These are phyloP conservation scores for Blastobotrys illinoisensis DNA, from an alignment of 1,139 yeast species.

Conservation along the genomic window DNA sequence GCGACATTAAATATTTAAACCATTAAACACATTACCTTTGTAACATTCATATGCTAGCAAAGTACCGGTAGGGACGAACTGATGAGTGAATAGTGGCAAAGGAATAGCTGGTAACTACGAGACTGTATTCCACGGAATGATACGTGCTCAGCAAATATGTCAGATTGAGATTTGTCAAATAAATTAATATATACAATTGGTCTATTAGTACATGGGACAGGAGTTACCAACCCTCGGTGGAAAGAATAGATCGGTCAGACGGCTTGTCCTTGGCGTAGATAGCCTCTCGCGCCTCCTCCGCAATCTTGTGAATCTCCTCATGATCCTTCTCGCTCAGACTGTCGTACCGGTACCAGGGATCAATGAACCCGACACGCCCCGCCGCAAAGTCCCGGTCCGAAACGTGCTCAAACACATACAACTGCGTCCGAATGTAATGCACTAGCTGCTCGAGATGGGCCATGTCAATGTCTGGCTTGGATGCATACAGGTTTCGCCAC, in stretches of 20 bases:
- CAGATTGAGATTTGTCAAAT: neutral
- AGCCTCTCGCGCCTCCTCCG: constrained; percentile 14
- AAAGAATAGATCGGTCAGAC: constrained; percentile 17
- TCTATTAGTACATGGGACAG: neutral
- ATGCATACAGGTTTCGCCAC: constrained; percentile 60
- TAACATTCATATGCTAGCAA: too few species aligned
- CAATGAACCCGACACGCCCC: constrained; percentile 79
- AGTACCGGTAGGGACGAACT: too few species aligned
- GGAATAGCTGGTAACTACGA: too few species aligned
- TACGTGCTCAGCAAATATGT: too few species aligned
- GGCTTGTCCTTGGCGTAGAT: constrained; percentile 11
- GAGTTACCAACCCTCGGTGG: constrained; percentile 19
- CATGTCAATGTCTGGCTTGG: constrained; percentile 74
- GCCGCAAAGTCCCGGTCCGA: constrained; percentile 89
- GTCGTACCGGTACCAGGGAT: constrained; percentile 76
- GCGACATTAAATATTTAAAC: too few species aligned
- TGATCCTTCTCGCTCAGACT: constrained; percentile 45
- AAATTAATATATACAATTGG: neutral
- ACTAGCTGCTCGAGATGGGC: constrained; percentile 82
- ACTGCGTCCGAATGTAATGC: constrained; percentile 81
- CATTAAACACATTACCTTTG: too few species aligned
- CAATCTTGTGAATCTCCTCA: constrained; percentile 15
- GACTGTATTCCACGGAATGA: too few species aligned
- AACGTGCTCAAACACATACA: constrained; percentile 77
- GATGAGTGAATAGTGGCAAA: too few species aligned